Evolutionary conservation across 2,329 filamentous ascomycete genomes (phyloP).

Genomic region (Juglanconis juglandina): DNA sequence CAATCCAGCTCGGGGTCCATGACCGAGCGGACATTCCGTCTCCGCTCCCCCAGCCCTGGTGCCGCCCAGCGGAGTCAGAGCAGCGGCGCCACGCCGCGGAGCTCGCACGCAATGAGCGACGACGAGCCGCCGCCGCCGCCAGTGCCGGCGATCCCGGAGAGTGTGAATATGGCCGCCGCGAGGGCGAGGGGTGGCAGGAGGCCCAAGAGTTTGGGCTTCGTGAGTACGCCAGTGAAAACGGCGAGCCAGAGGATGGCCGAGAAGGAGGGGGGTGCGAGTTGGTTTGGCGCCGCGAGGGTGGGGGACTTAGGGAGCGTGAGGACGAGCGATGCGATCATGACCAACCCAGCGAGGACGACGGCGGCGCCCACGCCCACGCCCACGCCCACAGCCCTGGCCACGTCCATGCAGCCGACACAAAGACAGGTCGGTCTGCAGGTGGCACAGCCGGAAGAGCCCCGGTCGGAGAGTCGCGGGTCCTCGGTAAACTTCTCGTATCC

Average conservation of each 20-base stretch:
- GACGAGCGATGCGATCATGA: slow-evolving; percentile 40
- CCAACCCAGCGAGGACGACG: too few species aligned
- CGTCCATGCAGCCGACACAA: not conserved
- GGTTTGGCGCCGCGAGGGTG: slow-evolving; percentile 45
- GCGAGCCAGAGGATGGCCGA: slow-evolving; percentile 47
- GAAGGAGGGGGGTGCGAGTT: slow-evolving; percentile 40
- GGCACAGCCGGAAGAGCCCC: slow-evolving; percentile 25
- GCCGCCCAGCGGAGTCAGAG: slow-evolving; percentile 33
- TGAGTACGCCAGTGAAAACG: slow-evolving; percentile 43
- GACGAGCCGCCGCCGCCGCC: slow-evolving; percentile 67
- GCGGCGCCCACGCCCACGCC: not conserved
- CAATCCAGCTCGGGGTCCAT: slow-evolving; percentile 75
- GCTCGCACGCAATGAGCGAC: slow-evolving; percentile 22
- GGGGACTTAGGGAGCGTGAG: slow-evolving; percentile 44
- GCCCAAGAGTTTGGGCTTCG: slow-evolving; percentile 35
- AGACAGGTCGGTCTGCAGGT: slow-evolving; percentile 4
- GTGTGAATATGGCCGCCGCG: slow-evolving; percentile 30
- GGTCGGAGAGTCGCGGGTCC: slow-evolving; percentile 43
- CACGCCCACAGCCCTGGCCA: not conserved
- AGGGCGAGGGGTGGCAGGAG: slow-evolving; percentile 17
- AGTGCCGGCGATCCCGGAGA: slow-evolving; percentile 68
- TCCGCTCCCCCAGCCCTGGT: slow-evolving; percentile 64
- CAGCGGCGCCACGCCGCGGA: slow-evolving; percentile 24
- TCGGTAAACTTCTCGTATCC: slow-evolving; percentile 61
- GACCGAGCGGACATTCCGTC: slow-evolving; percentile 77